phyloP scores from a whole-genome alignment of 345 rosid species.

The rapeseed (Brassica napus) region Da-Ae NC_063444.1:673001-673500 shows the following conservation, averaged over 20 bases:
- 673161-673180: neutral
- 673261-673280: constrained; percentile 37
- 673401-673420: constrained; percentile 25
- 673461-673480: constrained; percentile 20
- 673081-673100: neutral
- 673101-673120: neutral
- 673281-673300: constrained; percentile 29
- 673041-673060: neutral
- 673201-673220: constrained; percentile 12
- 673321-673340: neutral
- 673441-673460: constrained; percentile 31
- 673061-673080: neutral
- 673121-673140: neutral
- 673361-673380: constrained; percentile 8
- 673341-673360: constrained; percentile 19
- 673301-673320: neutral
- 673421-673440: constrained; percentile 39
- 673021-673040: too few relatives aligned
- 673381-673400: constrained; percentile 31
- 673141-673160: too few relatives aligned
- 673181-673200: neutral
- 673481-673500: constrained; percentile 37
- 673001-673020: too few relatives aligned
- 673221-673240: constrained; percentile 19
- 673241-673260: constrained; percentile 24